Percentiles rank a stretch among this genome's conserved stretches.
Evolutionary conservation across 2,329 filamentous ascomycete species (phyloP).

Genomic region (Microdochium paspali): DNA sequence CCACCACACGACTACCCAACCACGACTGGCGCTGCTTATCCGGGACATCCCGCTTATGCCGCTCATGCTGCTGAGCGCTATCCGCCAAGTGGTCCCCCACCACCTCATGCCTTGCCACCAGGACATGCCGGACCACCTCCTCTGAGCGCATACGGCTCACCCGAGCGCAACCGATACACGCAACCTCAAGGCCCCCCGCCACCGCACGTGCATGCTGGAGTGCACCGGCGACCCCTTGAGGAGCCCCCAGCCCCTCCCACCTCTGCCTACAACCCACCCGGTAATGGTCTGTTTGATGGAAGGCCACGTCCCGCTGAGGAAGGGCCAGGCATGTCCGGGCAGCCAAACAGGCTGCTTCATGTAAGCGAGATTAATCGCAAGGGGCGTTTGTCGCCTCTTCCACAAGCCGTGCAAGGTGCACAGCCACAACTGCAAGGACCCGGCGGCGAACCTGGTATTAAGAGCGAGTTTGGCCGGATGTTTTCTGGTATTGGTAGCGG

Average conservation of each 20-base stretch:
- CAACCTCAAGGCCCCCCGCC: conserved; percentile 22
- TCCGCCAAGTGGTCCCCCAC: conserved; percentile 20
- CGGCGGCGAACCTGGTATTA: conserved; percentile 77
- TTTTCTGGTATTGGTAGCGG: conserved; percentile 79
- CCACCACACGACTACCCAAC: conserved; percentile 37
- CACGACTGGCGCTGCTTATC: conserved; percentile 28
- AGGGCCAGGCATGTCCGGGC: conserved; percentile 45
- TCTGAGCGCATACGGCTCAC: conserved; percentile 35
- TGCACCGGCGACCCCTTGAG: conserved; percentile 31
- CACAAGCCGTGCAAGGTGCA: conserved; percentile 87
- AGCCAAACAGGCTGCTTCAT: conserved; percentile 60
- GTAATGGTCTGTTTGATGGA: conserved; percentile 30
- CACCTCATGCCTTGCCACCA: conserved; percentile 19
- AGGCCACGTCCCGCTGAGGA: conserved; percentile 35
- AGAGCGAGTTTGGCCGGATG: conserved; percentile 90
- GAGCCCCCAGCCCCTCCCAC: conserved; percentile 41
- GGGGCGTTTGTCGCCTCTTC: conserved; percentile 77
- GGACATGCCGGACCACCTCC: conserved; percentile 15
- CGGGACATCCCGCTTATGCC: conserved; percentile 24
- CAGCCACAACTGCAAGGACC: conserved; percentile 73
- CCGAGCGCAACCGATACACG: conserved; percentile 35
- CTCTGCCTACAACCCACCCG: conserved; percentile 37
- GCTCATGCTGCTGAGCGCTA: conserved; percentile 29
- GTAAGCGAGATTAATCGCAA: conserved; percentile 74
- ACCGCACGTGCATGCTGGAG: conserved; percentile 21